Percentiles rank a stretch among this genome's conserved stretches.
Evolutionary conservation across 768 basidiomycete species (phyloP).

Genomic region (Hemileccinum impolitum): DNA sequence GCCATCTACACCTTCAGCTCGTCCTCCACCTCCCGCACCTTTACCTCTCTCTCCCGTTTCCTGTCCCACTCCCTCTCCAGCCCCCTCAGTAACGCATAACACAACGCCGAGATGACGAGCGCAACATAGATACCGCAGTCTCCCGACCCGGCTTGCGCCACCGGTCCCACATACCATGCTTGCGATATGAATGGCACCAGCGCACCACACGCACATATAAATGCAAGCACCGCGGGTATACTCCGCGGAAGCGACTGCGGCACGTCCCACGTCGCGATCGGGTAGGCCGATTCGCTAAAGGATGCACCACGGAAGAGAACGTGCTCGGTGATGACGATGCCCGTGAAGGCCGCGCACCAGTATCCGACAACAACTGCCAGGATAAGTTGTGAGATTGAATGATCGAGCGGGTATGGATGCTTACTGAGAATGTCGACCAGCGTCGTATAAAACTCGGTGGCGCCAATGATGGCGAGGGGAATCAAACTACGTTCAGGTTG

Average conservation of each 20-base stretch:
- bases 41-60: background rate
- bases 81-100: slow-evolving; percentile 30
- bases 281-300: slow-evolving; percentile 35
- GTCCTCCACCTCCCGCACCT: background rate
- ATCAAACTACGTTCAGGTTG: slow-evolving; percentile 32
- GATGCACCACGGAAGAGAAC: slow-evolving; percentile 38
- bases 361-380: slow-evolving; percentile 42
- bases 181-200: slow-evolving; percentile 50
- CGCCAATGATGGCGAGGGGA: slow-evolving; percentile 47
- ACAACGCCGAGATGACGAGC: slow-evolving; percentile 32
- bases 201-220: slow-evolving; percentile 37
- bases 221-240: slow-evolving; percentile 39
- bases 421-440: slow-evolving; percentile 41
- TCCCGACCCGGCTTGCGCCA: slow-evolving; percentile 42
- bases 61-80: slow-evolving; percentile 24
- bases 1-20: slow-evolving; percentile 1
- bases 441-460: slow-evolving; percentile 41
- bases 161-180: slow-evolving; percentile 49
- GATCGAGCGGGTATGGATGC: background rate
- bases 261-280: slow-evolving; percentile 35
- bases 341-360: slow-evolving; percentile 37
- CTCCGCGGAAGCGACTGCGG: slow-evolving; percentile 38
- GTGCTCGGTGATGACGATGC: slow-evolving; percentile 42
- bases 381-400: slow-evolving; percentile 3
- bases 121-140: slow-evolving; percentile 47